phyloP scores from a whole-genome alignment of 2,329 filamentous ascomycete species.

The Colletotrichum brevisporum region DNA sequence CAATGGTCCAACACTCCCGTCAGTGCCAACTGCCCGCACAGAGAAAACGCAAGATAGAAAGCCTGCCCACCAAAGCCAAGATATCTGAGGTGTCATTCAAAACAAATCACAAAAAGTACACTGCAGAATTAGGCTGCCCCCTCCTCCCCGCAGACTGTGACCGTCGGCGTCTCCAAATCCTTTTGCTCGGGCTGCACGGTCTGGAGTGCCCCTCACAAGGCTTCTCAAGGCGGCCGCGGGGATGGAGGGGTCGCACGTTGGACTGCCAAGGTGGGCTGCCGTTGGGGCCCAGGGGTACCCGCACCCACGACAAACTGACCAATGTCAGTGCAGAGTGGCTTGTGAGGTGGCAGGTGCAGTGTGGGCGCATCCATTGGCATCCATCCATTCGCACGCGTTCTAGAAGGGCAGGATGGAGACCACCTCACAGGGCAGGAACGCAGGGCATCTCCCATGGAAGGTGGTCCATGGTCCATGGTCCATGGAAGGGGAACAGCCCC shows the following conservation, averaged over 20 bases:
- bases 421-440: no score
- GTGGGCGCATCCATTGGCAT: no score
- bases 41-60: no score
- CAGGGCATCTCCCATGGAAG: no score
- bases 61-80: background rate
- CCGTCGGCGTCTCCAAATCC: conserved; percentile 16
- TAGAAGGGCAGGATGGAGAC: no score
- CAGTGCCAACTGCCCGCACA: no score
- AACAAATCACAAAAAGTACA: conserved; percentile 4
- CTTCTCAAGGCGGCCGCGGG: conserved; percentile 27
- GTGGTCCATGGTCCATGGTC: no score
- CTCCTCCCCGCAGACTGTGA: background rate
- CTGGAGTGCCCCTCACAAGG: conserved; percentile 18
- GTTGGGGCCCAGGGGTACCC: no score
- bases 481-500: no score
- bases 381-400: no score
- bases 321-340: background rate
- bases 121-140: conserved; percentile 11
- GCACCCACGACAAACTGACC: background rate
- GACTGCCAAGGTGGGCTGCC: background rate
- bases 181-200: background rate
- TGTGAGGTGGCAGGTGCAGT: background rate
- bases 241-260: conserved; percentile 7
- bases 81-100: background rate
- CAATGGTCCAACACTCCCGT: background rate